Evolutionary conservation across 345 rosid genomes (phyloP).

Genomic region (Luvunga scandens): DNA sequence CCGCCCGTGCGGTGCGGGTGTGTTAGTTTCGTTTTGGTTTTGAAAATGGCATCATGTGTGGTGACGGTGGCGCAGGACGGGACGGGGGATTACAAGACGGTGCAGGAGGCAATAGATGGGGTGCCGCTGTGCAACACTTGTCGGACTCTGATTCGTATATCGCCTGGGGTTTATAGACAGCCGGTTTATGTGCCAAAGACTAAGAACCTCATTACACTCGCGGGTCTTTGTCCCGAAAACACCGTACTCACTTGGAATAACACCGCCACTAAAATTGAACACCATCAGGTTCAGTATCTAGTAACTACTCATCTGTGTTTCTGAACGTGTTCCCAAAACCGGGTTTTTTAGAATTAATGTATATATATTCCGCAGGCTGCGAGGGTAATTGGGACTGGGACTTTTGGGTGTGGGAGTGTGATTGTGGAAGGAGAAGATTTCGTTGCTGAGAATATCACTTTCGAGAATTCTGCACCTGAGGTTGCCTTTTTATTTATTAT

Average conservation of each 20-base stretch:
- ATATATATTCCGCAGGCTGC: conserved; percentile 36
- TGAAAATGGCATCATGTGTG: conserved; percentile 49
- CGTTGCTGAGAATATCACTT: conserved; percentile 92
- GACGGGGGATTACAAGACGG: conserved; percentile 58
- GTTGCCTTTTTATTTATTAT: conserved; percentile 23
- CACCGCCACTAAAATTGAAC: conserved; percentile 75
- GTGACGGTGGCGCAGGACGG: conserved; percentile 80
- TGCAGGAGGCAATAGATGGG: conserved; percentile 82
- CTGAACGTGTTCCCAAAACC: neutral
- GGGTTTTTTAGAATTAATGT: neutral
- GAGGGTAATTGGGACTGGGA: conserved; percentile 82
- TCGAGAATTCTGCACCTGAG: conserved; percentile 91
- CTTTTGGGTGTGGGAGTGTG: conserved; percentile 86
- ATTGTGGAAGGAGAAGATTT: conserved; percentile 97
- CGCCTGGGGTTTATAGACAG: conserved; percentile 77
- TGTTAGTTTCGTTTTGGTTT: neutral
- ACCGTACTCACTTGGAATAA: conserved; percentile 85
- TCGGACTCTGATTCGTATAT: conserved; percentile 69
- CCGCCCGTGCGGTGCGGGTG: neutral
- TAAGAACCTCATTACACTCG: conserved; percentile 83
- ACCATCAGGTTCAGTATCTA: conserved; percentile 62
- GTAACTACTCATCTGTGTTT: conserved; percentile 6
- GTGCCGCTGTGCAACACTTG: conserved; percentile 73
- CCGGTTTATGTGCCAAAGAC: conserved; percentile 90
- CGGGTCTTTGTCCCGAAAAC: conserved; percentile 68